These are phyloP conservation scores for Fraxinus ornus DNA, from an alignment of 305 asterid species.

Conservation along the genomic window DNA sequence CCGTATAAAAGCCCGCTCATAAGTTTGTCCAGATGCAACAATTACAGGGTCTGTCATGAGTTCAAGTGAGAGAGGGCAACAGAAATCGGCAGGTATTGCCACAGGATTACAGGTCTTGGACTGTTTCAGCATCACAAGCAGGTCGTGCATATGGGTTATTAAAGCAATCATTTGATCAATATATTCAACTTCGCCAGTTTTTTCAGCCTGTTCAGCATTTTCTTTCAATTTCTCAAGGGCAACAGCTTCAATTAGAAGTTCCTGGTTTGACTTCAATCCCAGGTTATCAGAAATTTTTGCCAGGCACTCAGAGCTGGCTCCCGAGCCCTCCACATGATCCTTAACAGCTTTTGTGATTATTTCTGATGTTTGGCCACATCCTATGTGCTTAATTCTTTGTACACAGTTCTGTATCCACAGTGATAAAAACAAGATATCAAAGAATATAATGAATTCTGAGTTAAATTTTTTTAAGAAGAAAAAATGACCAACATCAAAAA, in stretches of 20 bases:
- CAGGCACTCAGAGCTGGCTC: slow-evolving; percentile 63
- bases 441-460: background rate
- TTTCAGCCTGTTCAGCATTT: slow-evolving; percentile 80
- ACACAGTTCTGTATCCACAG: slow-evolving; percentile 44
- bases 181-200: slow-evolving; percentile 62
- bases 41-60: slow-evolving; percentile 93
- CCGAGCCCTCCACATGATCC: slow-evolving; percentile 69
- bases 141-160: slow-evolving; percentile 81
- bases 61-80: slow-evolving; percentile 91
- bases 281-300: slow-evolving; percentile 60
- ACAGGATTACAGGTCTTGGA: slow-evolving; percentile 64
- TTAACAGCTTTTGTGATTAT: slow-evolving; percentile 53
- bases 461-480: background rate
- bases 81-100: slow-evolving; percentile 81
- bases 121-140: slow-evolving; percentile 66
- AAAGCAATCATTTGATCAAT: slow-evolving; percentile 72
- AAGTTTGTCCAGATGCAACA: slow-evolving; percentile 90
- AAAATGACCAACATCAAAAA: slow-evolving; percentile 6
- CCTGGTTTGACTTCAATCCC: slow-evolving; percentile 73
- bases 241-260: slow-evolving; percentile 80
- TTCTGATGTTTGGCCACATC: slow-evolving; percentile 49
- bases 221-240: slow-evolving; percentile 93
- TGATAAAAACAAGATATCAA: slow-evolving; percentile 9
- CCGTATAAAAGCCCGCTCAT: slow-evolving; percentile 72
- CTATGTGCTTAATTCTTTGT: slow-evolving; percentile 61